Base-by-base conservation (phyloP, 305 asterid genomes). In the Fraxinus sp. region DNA sequence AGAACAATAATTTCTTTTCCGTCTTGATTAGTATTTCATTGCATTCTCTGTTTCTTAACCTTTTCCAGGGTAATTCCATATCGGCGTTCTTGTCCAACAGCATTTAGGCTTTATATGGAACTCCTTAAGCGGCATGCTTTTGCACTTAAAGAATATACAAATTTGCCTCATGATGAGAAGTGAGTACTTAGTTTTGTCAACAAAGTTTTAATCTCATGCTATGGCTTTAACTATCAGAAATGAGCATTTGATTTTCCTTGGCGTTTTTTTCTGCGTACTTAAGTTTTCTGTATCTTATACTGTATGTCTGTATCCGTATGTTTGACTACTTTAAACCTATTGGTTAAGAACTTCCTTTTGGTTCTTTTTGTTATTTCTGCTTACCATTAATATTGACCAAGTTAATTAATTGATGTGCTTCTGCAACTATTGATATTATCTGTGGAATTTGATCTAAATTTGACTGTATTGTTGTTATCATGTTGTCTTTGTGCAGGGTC, bases 101-200 rank as follows among this genome's bases (percentile, higher is more conserved):
- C 99, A 37, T 96, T 87, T 89, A 89, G 99, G 86, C 91, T 96
- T 24, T 93, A 93, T 79, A 86, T 96, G 98, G 99, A 96, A 81
- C 98, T 96, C 86, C 89, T 93, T 52, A 94, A 90, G 85, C 83
- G 90, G 35, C 94, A 94, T 52, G 89, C 91, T 76, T 96, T 96
- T 88, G 82, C 84, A 6, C 90, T 91, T 79, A 91, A 93, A 87
- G 91, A 88, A 80, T 82, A 86, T 85, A 80, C 90, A 62, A 83
- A 84, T 74, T 79, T 94, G 84, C 95, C 93, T 30, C 89, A 88
- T 82, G 84, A 90, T 88, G 88, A 90, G 80, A 91, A 90, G 99
- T 94, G 89, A 94, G 98, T 90, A 76, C 36, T 78, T 81, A n/a
- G n/a, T 78, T 72, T 78, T 24, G 59, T 14, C 16, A 7, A 14